phyloP scores from a whole-genome alignment of 192 early-diverging fungal species.

The Umbelopsis sp. region DNA sequence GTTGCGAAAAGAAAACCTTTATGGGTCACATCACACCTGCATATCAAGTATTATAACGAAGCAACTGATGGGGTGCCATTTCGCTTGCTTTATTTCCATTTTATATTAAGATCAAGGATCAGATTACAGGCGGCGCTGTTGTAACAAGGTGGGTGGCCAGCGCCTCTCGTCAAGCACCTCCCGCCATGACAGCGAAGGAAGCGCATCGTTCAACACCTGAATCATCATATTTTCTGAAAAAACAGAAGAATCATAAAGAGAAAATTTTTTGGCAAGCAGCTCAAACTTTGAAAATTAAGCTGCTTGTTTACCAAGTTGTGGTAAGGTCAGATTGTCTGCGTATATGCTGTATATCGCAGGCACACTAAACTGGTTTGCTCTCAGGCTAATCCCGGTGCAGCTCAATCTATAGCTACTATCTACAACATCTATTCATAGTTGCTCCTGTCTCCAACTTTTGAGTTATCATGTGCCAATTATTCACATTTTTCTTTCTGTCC shows the following conservation, averaged over 20 bases:
- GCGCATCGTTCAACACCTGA: conserved; percentile 10
- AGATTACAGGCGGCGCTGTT: conserved; percentile 21
- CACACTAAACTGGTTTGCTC: not conserved
- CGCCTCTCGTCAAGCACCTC: conserved; percentile 18
- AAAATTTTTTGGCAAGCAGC: not conserved
- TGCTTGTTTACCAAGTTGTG: not conserved
- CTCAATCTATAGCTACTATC: too few species aligned
- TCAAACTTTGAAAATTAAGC: not conserved
- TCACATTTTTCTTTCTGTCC: too few species aligned
- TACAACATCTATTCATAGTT: too few species aligned
- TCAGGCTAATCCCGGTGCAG: too few species aligned
- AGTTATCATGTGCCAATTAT: too few species aligned
- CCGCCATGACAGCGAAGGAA: conserved; percentile 18
- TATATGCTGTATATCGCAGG: not conserved
- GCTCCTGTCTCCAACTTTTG: too few species aligned
- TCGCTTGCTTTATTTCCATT: not conserved
- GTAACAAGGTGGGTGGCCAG: conserved; percentile 20
- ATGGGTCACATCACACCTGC: too few species aligned
- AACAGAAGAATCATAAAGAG: conserved; percentile 18
- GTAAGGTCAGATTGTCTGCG: not conserved
- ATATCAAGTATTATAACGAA: too few species aligned
- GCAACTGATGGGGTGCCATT: too few species aligned
- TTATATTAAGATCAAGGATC: not conserved
- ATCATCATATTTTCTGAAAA: conserved; percentile 23
- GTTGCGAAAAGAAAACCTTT: too few species aligned